Evolutionary conservation across 2,329 filamentous ascomycete species (phyloP).

Genomic region (Dactylellina cionopaga): DNA sequence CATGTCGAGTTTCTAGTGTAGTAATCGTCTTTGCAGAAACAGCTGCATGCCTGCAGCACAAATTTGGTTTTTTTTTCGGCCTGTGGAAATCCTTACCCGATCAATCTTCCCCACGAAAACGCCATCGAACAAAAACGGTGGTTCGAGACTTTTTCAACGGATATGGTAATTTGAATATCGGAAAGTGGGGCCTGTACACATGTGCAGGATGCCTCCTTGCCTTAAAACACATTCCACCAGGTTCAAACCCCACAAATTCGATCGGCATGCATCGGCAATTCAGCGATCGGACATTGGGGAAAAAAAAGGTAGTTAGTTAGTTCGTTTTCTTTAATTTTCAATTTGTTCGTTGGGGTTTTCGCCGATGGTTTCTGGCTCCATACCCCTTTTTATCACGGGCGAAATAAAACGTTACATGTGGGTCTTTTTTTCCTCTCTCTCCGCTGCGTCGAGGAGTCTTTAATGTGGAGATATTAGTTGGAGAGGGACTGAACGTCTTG

Average conservation of each 20-base stretch:
- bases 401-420: too few relatives aligned
- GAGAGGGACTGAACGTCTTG: too few relatives aligned
- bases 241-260: constrained; percentile 30
- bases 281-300: constrained; percentile 46
- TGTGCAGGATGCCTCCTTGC: too few relatives aligned
- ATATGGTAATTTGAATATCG: constrained; percentile 42
- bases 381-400: too few relatives aligned
- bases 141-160: constrained; percentile 2
- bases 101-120: constrained; percentile 33
- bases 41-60: neutral
- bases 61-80: neutral
- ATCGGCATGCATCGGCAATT: constrained; percentile 49
- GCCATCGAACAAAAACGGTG: neutral
- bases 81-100: constrained; percentile 11
- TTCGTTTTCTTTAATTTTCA: neutral
- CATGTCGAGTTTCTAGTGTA: neutral
- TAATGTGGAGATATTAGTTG: too few relatives aligned
- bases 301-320: constrained; percentile 1
- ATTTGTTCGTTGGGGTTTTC: neutral
- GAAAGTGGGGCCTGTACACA: constrained; percentile 49
- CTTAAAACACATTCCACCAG: neutral
- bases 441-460: too few relatives aligned
- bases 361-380: too few relatives aligned
- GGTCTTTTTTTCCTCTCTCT: too few relatives aligned
- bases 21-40: constrained; percentile 1